phyloP scores from a whole-genome alignment of 768 basidiomycete genomes.

The Panaeolus cyanescens region DNA sequence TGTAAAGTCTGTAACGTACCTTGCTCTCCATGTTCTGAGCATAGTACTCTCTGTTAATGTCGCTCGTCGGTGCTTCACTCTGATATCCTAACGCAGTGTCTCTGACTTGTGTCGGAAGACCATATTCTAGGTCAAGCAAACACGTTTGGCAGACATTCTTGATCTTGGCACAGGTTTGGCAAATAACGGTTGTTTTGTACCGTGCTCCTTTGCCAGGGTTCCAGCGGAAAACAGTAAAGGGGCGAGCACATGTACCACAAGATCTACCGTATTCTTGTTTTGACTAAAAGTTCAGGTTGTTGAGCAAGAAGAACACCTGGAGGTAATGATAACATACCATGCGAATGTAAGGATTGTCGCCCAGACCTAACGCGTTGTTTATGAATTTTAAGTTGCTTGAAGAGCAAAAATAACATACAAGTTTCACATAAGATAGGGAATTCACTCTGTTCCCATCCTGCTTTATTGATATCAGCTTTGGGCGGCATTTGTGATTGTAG shows the following conservation, averaged over 20 bases:
- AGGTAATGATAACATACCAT: slow-evolving; percentile 62
- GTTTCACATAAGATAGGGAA: slow-evolving; percentile 94
- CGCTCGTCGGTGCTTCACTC: slow-evolving; percentile 91
- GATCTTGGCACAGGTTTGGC: slow-evolving; percentile 95
- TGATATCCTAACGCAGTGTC: slow-evolving; percentile 89
- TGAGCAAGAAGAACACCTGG: background rate
- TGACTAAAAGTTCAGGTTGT: slow-evolving; percentile 52
- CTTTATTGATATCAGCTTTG: slow-evolving; percentile 93
- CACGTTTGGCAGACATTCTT: slow-evolving; percentile 99
- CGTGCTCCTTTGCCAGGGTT: slow-evolving; percentile 93
- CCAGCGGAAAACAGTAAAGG: slow-evolving; percentile 98
- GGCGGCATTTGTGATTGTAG: slow-evolving; percentile 36
- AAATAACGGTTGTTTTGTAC: slow-evolving; percentile 96
- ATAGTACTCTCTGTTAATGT: slow-evolving; percentile 95
- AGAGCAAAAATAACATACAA: slow-evolving; percentile 50
- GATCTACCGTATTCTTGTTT: slow-evolving; percentile 97
- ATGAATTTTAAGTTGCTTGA: background rate
- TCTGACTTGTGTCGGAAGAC: slow-evolving; percentile 93
- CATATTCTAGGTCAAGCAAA: slow-evolving; percentile 93
- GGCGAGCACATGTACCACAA: slow-evolving; percentile 96
- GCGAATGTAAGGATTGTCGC: slow-evolving; percentile 88
- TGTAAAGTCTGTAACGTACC: slow-evolving; percentile 42
- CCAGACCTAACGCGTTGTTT: slow-evolving; percentile 57
- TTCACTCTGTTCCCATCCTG: slow-evolving; percentile 92
- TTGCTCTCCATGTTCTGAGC: slow-evolving; percentile 90